Base-by-base conservation (phyloP, 208 protist species). In the Trypanosoma theileri region DNA sequence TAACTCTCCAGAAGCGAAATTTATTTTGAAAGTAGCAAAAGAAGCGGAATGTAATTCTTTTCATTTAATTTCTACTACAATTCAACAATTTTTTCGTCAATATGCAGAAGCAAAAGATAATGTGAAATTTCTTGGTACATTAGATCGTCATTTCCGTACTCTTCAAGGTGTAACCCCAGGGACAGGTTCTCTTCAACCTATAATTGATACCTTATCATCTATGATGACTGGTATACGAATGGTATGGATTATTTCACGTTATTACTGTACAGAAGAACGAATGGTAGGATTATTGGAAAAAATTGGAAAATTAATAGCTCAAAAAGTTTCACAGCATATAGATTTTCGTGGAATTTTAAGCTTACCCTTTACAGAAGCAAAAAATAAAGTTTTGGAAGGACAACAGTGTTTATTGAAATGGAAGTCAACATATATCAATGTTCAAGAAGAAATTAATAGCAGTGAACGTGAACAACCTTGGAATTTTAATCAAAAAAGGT, bases 221-320 rank as follows among this genome's bases (percentile, higher is more conserved):
- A 98, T 99, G 96, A 99, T 99, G 94, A 98, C 95, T 54, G 97
- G 96, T 9, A 88, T 99, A 35, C 92, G 98, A 35, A 99, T 99
- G 98, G 98, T 99, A 50, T 99, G 98, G 98, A 98, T 99, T 73
- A 99, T 99, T 75, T 99, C 98, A 19, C 84, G 98, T 57, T 98
- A 99, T 84, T 99, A 99, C 88, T 99, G 98, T 78, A 99, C 94
- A 9, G 98, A 99, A 78, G 97, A 99, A 70, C 83, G 96, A 21
- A 99, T 99, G 98, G 92, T 98, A 16, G 94, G 97, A 12, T 79
- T 99, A 59, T 86, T 99, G 67, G 96, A 98, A 74, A 95, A 98
- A 70, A 98, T 99, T 70, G 96, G 97, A 2, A 88, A 96, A 66
- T 80, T 98, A 59, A 98, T 99, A 71, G 89, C 96, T 48, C 85